These are phyloP conservation scores for Neotropicomus parvogracilis DNA, from an alignment of 1,284 basidiomycete species.

Conservation along the genomic window DNA sequence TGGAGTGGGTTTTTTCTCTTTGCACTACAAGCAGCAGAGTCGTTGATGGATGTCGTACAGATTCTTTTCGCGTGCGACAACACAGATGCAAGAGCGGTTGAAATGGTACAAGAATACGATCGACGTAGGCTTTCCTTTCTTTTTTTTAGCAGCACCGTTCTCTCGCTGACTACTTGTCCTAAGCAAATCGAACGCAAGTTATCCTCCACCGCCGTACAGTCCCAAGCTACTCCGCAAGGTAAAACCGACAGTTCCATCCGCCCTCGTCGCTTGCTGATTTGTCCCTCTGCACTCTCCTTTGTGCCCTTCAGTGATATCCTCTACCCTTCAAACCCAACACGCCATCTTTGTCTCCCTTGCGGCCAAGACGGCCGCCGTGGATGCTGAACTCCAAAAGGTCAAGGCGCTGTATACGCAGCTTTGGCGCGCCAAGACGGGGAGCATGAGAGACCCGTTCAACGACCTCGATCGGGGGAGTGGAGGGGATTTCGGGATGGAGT, in stretches of 20 bases:
- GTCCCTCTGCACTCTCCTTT: not conserved
- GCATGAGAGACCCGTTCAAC: constrained; percentile 70
- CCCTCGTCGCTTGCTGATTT: not conserved
- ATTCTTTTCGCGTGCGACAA: constrained; percentile 69
- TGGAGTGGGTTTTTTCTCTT: constrained; percentile 53
- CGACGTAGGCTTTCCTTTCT: constrained; percentile 46
- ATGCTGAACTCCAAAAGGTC: constrained; percentile 68
- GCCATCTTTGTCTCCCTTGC: constrained; percentile 70
- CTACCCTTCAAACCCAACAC: constrained; percentile 73
- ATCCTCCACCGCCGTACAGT: constrained; percentile 57
- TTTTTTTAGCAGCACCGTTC: not conserved
- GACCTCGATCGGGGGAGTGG: constrained; percentile 53
- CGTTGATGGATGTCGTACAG: constrained; percentile 35
- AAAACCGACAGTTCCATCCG: not conserved
- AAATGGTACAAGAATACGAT: constrained; percentile 76
- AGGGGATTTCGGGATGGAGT: constrained; percentile 49
- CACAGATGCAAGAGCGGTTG: constrained; percentile 67
- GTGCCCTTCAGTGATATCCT: constrained; percentile 52
- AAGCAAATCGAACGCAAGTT: constrained; percentile 83
- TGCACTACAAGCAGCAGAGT: not conserved
- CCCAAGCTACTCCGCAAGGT: constrained; percentile 75
- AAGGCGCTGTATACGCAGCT: constrained; percentile 56
- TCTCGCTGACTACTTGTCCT: not conserved
- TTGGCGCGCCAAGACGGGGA: constrained; percentile 68
- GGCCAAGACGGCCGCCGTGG: constrained; percentile 63